Percentiles rank a stretch among this genome's conserved stretches.
phyloP scores from a whole-genome alignment of 202 grass and related monocot species.

The Digitaria exilis region DNA sequence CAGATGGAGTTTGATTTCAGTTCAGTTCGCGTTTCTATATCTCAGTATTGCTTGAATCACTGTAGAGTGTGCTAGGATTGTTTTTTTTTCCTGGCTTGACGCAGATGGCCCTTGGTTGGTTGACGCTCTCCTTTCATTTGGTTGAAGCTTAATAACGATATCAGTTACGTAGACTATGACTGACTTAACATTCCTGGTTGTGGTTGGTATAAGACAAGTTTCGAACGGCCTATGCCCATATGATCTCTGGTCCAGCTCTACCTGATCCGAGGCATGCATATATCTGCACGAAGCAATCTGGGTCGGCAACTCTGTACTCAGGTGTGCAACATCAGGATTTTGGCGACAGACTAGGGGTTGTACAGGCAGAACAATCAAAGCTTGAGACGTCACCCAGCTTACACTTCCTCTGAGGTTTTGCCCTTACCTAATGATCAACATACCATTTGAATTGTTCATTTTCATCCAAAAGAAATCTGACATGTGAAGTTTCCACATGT shows the following conservation, averaged over 20 bases:
- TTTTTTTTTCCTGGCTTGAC: not conserved
- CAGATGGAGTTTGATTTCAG: not conserved
- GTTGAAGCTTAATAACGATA: conserved; percentile 23
- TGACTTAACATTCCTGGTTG: conserved; percentile 12
- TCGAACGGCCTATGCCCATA: not conserved
- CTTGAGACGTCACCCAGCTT: not conserved
- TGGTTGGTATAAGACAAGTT: conserved; percentile 27
- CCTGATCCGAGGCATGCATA: conserved; percentile 32
- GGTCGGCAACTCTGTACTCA: not conserved
- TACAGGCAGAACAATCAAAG: conserved; percentile 16
- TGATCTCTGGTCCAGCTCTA: conserved; percentile 33
- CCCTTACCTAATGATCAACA: not conserved
- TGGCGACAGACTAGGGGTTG: conserved; percentile 11
- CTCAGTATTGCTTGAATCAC: not conserved
- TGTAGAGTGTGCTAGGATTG: not conserved
- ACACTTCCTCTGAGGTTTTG: not conserved
- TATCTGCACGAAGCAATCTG: conserved; percentile 28
- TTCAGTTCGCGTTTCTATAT: not conserved
- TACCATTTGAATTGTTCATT: not conserved
- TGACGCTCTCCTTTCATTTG: conserved; percentile 13
- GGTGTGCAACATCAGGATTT: conserved; percentile 19
- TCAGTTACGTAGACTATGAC: conserved; percentile 13
- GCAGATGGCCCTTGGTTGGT: not conserved
- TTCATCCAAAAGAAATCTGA: not conserved
- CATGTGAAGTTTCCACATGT: not conserved